phyloP scores from a whole-genome alignment of 2,329 filamentous ascomycete genomes.

The Bipolaris zeicola region DNA sequence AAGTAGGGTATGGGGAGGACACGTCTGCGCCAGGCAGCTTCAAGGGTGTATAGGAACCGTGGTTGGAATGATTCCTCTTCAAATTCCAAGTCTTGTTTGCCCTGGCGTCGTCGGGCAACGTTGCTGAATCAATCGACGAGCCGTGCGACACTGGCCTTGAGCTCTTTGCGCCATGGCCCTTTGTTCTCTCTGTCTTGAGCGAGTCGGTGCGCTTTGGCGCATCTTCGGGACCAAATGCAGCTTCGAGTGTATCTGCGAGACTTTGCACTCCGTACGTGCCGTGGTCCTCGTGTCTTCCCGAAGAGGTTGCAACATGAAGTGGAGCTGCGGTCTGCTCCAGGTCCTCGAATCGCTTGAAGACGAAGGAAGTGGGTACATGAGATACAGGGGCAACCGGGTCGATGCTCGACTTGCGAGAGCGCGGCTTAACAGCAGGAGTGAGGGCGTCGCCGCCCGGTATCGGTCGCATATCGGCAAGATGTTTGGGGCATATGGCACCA shows the following conservation, averaged over 20 bases:
- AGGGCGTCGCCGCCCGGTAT: constrained; percentile 45
- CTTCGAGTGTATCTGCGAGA: constrained; percentile 58
- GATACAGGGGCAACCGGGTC: constrained; percentile 39
- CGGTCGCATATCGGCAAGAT: constrained; percentile 39
- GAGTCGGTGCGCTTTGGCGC: constrained; percentile 29
- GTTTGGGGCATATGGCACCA: constrained; percentile 11
- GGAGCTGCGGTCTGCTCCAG: constrained; percentile 50
- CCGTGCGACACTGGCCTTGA: constrained; percentile 29
- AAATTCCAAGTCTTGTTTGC: constrained; percentile 27
- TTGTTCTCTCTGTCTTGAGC: constrained; percentile 32
- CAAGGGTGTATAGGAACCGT: constrained; percentile 29
- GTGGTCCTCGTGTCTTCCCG: constrained; percentile 39
- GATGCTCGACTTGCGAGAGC: constrained; percentile 48
- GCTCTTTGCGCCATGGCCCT: constrained; percentile 39
- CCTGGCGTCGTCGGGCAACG: constrained; percentile 27
- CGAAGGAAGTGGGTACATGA: constrained; percentile 62
- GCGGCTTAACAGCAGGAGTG: constrained; percentile 36
- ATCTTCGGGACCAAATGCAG: constrained; percentile 45
- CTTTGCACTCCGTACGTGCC: constrained; percentile 64
- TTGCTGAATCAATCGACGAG: constrained; percentile 26
- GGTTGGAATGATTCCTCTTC: constrained; percentile 31
- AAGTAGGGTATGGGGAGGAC: constrained; percentile 54
- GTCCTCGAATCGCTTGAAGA: constrained; percentile 61
- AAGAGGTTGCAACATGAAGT: constrained; percentile 19
- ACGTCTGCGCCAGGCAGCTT: constrained; percentile 33